Evolutionary conservation across 2,329 filamentous ascomycete genomes (phyloP), one percentile per base, ranked within the genome.

Genomic region (Cadophora luteo-olivacea): DNA sequence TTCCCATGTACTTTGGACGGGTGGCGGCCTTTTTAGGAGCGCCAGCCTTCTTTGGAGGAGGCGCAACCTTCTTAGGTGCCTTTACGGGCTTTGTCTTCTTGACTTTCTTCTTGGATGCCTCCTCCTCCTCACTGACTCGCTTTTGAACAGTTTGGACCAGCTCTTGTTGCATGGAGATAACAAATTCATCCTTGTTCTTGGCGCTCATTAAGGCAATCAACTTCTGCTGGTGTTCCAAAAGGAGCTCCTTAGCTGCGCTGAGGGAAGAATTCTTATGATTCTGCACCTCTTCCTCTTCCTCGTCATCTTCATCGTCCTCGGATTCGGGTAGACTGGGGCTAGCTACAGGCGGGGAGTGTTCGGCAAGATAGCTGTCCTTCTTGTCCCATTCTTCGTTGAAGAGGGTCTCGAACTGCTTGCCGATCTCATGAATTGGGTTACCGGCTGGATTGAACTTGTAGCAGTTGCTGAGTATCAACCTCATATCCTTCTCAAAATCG

Each of bases 381-480:
- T 90, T 89, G 8, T 85, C 84, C 89, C 95, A 94, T 76, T 94
- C 86, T 5, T 80, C 79, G 69, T 92, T 89, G 80, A 97, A 97
- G 0, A 95, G 77, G 4, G 87, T 85, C 78, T 97, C 89, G 3
- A 97, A 83, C 68, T 89, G 83, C 73, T 91, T 89, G 14, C 93
- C 95, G 72, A 91, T 84, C 36, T 84, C 79, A 68, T 92, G 90
- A 19, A 97, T 92, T 0, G 89, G 85, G 71, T 97, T 93, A 9
- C 89, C 90, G 0, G 86, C 83, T n/a, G 89, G 88, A 74, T 99
- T 99, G 86, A 98, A 99, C 71, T 91, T 91, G 83, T 89, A 93
- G 79, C 95, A 97, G 79, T 99, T 99, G 74, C 88, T 85, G 76
- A 97, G 91, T 73, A 98, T 94, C 67, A 94, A 86, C 61, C 89